These are phyloP conservation scores for Leishmania braziliensis DNA, from an alignment of 208 protist genomes.

Conservation along the genomic window DNA sequence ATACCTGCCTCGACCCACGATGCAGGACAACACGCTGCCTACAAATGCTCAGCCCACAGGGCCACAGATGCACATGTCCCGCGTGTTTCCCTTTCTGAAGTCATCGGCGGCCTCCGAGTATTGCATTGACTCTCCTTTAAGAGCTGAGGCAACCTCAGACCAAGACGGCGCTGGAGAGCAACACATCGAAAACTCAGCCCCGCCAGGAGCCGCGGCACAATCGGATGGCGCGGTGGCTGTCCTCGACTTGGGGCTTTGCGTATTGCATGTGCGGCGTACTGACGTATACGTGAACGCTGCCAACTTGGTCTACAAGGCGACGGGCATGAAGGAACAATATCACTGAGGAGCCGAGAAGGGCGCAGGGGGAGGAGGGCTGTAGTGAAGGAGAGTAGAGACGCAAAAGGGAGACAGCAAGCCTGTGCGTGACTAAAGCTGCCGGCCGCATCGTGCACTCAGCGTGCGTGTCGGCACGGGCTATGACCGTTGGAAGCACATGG, in stretches of 20 bases:
- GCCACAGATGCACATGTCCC: background rate
- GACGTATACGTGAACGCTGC: constrained; percentile 26
- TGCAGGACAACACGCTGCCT: no score
- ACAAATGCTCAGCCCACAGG: background rate
- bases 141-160: background rate
- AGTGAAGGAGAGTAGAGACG: background rate
- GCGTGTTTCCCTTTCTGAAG: background rate
- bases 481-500: background rate
- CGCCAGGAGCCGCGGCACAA: background rate
- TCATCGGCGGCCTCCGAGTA: background rate
- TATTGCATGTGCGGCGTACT: background rate
- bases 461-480: background rate
- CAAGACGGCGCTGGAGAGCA: background rate
- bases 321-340: background rate
- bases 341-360: background rate
- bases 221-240: background rate
- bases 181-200: background rate
- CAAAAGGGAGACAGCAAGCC: background rate
- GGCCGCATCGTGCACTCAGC: background rate
- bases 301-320: constrained; percentile 4
- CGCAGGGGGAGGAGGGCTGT: background rate
- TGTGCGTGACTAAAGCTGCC: background rate
- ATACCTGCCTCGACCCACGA: constrained; percentile 10
- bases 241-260: constrained; percentile 10
- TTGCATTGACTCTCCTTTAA: background rate